Evolutionary conservation across 345 rosid genomes (phyloP), one percentile per base, ranked within the genome.

Genomic region (Camelina laxa): DNA sequence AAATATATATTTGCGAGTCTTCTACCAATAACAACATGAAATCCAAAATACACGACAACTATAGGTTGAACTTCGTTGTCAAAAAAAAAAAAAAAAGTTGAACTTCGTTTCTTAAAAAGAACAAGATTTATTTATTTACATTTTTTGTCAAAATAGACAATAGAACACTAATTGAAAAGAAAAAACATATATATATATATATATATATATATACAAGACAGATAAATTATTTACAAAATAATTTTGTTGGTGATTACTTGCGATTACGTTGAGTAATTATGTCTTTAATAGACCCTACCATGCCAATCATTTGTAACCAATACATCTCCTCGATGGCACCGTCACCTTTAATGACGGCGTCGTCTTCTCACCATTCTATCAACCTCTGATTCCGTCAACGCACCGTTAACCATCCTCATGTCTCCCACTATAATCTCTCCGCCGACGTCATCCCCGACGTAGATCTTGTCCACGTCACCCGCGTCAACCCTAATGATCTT

Each of bases 341-440:
- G 31, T 22, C 66, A 22, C 0, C 51, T 9, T 58, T 48, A 55
- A 67, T 51, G 69, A 82, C 88, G 75, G 79, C 82, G 81, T 88
- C 86, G 61, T 84, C 66, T 21, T 24, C 87, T 82, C 87, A 89
- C 86, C 89, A 80, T 41, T 6, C 77, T 80, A 1, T 73, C 87
- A 61, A 36, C 72, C 16, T 83, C 86, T 11, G 78, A 35, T 30
- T 66, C 68, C 38, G 48, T 83, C 33, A 91, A 68, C 79, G 87
- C 84, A 60, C 82, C 74, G 33, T 67, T 70, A 17, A 58, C 80
- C 57, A 80, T 92, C 73, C 96, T 83, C 80, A 88, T 50, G 14
- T 92, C 98, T 13, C 85, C 89, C 1, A 88, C 86, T 51, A 77
- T 77, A 61, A 84, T 65, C 69, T 72, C 80, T 10, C 78, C 72